A percentile compares a stretch with the other conserved stretches of the same genome.
Conservation (phyloP, 1,139 yeast genomes). For the Hyphopichia khmerensis region DNA sequence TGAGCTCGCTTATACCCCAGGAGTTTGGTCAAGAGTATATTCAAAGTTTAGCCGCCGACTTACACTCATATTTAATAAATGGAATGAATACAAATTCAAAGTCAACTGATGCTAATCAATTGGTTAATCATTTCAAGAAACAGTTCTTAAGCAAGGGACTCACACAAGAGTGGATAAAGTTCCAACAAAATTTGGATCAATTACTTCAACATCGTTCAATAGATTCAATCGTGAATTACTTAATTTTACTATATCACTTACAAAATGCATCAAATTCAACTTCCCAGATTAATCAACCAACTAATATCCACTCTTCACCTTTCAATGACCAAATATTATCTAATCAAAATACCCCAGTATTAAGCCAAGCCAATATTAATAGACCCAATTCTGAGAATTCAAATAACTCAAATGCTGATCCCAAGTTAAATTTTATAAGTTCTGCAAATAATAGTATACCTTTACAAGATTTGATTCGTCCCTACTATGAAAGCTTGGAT, state of each 20-base stretch:
- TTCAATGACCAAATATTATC: not conserved
- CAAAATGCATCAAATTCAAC: slow-evolving; percentile 2
- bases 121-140: slow-evolving; percentile 23
- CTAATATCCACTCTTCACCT: not conserved
- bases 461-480: slow-evolving; percentile 22
- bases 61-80: slow-evolving; percentile 16
- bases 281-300: not conserved
- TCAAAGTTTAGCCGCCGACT: slow-evolving; percentile 33
- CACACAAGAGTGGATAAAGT: slow-evolving; percentile 29
- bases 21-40: slow-evolving; percentile 41
- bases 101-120: slow-evolving; percentile 15
- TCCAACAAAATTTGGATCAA: slow-evolving; percentile 30
- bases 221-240: slow-evolving; percentile 37
- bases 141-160: slow-evolving; percentile 25
- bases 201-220: slow-evolving; percentile 26
- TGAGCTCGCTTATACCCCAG: slow-evolving; percentile 36
- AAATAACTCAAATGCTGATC: not conserved
- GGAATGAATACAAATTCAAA: not conserved
- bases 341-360: not conserved
- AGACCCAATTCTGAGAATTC: not conserved
- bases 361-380: not conserved
- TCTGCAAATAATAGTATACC: slow-evolving; percentile 4
- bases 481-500: slow-evolving; percentile 33
- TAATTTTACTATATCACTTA: slow-evolving; percentile 31
- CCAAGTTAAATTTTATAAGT: not conserved